A percentile compares a stretch with the other conserved stretches of the same genome.
phyloP scores from a whole-genome alignment of 345 rosid genomes.

The Schrenkiella parvula region DNA sequence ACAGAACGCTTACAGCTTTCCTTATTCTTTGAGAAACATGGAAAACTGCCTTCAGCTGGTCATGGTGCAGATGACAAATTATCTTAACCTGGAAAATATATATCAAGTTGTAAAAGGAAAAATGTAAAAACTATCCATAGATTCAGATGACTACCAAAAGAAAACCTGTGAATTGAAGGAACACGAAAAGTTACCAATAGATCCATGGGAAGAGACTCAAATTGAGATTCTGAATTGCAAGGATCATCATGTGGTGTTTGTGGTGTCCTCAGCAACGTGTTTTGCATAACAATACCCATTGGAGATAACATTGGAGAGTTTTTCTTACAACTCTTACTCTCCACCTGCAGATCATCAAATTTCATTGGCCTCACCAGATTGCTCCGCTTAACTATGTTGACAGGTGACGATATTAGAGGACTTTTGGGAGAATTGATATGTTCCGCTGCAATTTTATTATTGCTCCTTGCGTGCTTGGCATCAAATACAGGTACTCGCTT shows the following conservation, averaged over 20 bases:
- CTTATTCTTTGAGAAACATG: constrained; percentile 82
- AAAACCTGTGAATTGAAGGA: too few species aligned
- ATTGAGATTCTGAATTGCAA: constrained; percentile 57
- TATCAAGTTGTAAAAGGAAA: background rate
- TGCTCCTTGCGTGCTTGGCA: constrained; percentile 38
- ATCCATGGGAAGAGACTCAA: constrained; percentile 88
- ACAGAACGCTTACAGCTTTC: constrained; percentile 60
- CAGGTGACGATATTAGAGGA: constrained; percentile 59
- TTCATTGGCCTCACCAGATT: constrained; percentile 37
- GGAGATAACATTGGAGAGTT: constrained; percentile 69
- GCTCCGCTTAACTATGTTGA: constrained; percentile 45
- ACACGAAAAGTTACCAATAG: constrained; percentile 47
- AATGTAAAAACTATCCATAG: background rate
- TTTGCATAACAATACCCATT: constrained; percentile 49
- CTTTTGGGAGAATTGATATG: constrained; percentile 40
- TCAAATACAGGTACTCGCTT: constrained; percentile 56
- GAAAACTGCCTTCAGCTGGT: constrained; percentile 81
- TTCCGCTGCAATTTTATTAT: constrained; percentile 24
- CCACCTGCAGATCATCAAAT: constrained; percentile 32
- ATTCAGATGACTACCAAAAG: background rate
- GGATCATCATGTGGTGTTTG: constrained; percentile 61
- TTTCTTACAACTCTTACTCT: constrained; percentile 37
- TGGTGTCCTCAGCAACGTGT: constrained; percentile 53
- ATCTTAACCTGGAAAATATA: constrained; percentile 60
- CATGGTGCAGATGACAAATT: constrained; percentile 92